These are phyloP conservation scores for Fusarium redolens DNA, from an alignment of 2,329 filamentous ascomycete genomes.

Conservation along the genomic window DNA sequence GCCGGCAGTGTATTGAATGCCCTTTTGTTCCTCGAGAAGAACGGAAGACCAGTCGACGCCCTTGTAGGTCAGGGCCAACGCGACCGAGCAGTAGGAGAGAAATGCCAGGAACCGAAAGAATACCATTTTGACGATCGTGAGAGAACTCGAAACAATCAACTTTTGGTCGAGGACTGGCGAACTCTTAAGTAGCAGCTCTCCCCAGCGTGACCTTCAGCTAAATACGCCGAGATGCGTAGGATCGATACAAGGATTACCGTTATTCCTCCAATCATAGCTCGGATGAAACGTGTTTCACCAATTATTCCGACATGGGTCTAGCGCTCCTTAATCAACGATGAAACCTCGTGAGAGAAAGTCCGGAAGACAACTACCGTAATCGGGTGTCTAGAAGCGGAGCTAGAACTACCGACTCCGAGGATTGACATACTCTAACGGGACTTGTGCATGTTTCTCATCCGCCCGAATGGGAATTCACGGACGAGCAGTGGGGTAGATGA, in stretches of 20 bases:
- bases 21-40: slow-evolving; percentile 69
- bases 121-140: slow-evolving; percentile 23
- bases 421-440: neutral
- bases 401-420: neutral
- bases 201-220: neutral
- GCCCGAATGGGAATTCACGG: neutral
- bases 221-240: slow-evolving; percentile 1
- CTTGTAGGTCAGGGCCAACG: slow-evolving; percentile 66
- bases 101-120: slow-evolving; percentile 16
- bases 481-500: neutral
- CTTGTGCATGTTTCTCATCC: neutral
- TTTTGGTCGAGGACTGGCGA: neutral
- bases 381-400: neutral
- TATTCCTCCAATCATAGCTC: slow-evolving; percentile 26
- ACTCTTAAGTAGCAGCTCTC: slow-evolving; percentile 8
- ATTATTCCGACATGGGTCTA: slow-evolving; percentile 6
- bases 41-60: slow-evolving; percentile 79
- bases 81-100: slow-evolving; percentile 33
- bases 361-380: slow-evolving; percentile 1
- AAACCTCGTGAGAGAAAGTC: slow-evolving; percentile 2
- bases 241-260: neutral
- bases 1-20: slow-evolving; percentile 69
- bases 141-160: too few species aligned
- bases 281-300: neutral
- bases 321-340: slow-evolving; percentile 11